These are phyloP conservation scores for Pichia eremophila DNA, from an alignment of 805 yeast genomes.

Conservation along the genomic window DNA sequence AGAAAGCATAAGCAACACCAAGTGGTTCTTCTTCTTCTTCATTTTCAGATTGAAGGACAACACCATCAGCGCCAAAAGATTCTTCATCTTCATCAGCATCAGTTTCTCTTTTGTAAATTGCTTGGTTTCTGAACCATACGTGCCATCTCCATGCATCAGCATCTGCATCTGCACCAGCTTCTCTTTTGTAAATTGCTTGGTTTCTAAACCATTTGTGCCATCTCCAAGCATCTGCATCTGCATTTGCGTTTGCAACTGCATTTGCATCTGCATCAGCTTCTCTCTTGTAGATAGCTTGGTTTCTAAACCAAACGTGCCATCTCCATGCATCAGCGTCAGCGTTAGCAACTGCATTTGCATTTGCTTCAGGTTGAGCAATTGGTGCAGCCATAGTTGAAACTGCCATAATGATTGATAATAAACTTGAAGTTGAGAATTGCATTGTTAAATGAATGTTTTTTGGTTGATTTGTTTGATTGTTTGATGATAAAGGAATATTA, in stretches of 20 bases:
- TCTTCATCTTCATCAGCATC: conserved; percentile 11
- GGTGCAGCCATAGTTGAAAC: conserved; percentile 3
- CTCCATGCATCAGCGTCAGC: conserved; percentile 6
- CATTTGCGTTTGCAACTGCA: conserved; percentile 5
- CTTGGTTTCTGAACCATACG: conserved; percentile 2
- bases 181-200: conserved; percentile 11
- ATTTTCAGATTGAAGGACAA: not conserved
- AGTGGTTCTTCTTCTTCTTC: conserved; percentile 3
- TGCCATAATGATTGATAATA: conserved; percentile 3
- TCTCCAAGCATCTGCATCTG: conserved; percentile 7
- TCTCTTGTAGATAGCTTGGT: conserved; percentile 9
- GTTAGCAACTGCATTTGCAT: conserved; percentile 6
- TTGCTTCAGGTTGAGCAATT: conserved; percentile 4
- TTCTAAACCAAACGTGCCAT: conserved; percentile 3
- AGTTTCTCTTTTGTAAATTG: conserved; percentile 10
- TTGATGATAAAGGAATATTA: not conserved
- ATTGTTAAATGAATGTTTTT: not conserved
- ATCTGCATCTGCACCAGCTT: conserved; percentile 5
- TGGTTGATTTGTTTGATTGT: not conserved
- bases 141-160: conserved; percentile 8
- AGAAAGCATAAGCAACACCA: conserved; percentile 1
- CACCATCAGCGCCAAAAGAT: conserved; percentile 6
- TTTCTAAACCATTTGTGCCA: conserved; percentile 3
- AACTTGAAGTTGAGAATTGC: conserved; percentile 1
- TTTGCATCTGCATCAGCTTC: conserved; percentile 5